Percentiles rank a stretch among this genome's conserved stretches.
These are phyloP conservation scores for Cudoniella acicularis DNA, from an alignment of 495 filamentous ascomycete genomes.

Conservation along the genomic window DNA sequence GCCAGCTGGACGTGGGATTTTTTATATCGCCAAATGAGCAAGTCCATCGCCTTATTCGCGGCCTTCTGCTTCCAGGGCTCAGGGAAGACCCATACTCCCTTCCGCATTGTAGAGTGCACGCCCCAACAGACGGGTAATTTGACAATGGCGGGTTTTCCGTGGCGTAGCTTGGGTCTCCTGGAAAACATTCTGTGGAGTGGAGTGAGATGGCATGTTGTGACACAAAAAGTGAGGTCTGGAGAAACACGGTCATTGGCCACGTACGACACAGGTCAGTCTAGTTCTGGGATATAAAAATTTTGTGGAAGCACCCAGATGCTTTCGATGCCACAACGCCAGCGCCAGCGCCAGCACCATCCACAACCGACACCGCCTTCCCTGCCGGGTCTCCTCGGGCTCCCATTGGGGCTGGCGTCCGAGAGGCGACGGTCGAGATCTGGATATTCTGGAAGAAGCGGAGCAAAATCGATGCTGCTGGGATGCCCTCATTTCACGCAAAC, in stretches of 20 bases:
- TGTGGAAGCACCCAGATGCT: not conserved
- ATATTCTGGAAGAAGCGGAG: not conserved
- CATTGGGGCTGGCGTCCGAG: too few species aligned
- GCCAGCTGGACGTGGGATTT: conserved; percentile 9
- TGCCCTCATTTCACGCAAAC: not conserved
- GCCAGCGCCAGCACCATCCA: too few species aligned
- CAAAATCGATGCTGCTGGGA: not conserved
- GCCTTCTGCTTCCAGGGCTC: not conserved
- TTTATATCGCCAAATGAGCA: not conserved
- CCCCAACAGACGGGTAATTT: conserved; percentile 5
- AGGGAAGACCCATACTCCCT: not conserved
- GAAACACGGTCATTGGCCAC: not conserved
- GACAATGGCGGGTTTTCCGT: not conserved
- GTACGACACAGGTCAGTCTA: not conserved
- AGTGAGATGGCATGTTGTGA: conserved; percentile 14
- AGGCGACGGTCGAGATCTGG: not conserved
- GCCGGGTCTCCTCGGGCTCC: too few species aligned
- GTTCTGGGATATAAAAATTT: not conserved
- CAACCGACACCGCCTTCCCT: too few species aligned
- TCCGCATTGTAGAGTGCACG: too few species aligned
- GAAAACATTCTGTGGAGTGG: not conserved
- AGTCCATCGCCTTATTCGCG: not conserved
- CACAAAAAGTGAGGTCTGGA: conserved; percentile 4
- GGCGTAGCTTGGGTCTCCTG: not conserved
- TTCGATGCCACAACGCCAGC: too few species aligned